These are phyloP conservation scores for Fusarium sp. DNA, from an alignment of 2,329 filamentous ascomycete genomes.

Conservation along the genomic window DNA sequence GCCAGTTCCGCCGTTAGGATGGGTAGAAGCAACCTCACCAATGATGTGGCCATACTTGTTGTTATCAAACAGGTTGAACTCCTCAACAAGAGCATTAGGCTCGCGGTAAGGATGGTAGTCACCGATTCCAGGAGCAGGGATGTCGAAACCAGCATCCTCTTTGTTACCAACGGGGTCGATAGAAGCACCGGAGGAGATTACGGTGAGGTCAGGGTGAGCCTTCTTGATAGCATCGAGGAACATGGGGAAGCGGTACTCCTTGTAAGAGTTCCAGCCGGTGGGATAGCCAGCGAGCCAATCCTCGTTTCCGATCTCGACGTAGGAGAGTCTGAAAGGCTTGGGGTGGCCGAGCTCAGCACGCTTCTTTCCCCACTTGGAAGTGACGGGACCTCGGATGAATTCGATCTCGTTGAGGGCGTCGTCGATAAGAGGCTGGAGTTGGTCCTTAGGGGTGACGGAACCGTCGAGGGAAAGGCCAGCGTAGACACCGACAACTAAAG, in stretches of 20 bases:
- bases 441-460: conserved; percentile 58
- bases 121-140: conserved; percentile 54
- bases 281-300: conserved; percentile 66
- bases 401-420: conserved; percentile 71
- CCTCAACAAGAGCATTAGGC: conserved; percentile 59
- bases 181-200: conserved; percentile 61
- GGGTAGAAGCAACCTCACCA: conserved; percentile 62
- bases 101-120: conserved; percentile 63
- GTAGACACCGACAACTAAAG: conserved; percentile 64
- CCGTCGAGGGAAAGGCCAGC: conserved; percentile 65
- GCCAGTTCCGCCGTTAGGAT: conserved; percentile 61
- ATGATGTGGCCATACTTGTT: conserved; percentile 47
- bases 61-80: conserved; percentile 65
- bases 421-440: conserved; percentile 66
- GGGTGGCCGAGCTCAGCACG: conserved; percentile 69
- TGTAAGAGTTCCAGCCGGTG: conserved; percentile 57
- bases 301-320: conserved; percentile 75
- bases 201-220: conserved; percentile 65
- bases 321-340: conserved; percentile 67
- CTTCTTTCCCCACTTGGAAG: conserved; percentile 64
- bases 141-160: conserved; percentile 42
- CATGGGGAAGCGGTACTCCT: conserved; percentile 65
- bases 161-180: conserved; percentile 47
- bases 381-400: conserved; percentile 64
- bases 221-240: conserved; percentile 68